phyloP scores from a whole-genome alignment of 208 protist species.

The Willaertia magna region DNA sequence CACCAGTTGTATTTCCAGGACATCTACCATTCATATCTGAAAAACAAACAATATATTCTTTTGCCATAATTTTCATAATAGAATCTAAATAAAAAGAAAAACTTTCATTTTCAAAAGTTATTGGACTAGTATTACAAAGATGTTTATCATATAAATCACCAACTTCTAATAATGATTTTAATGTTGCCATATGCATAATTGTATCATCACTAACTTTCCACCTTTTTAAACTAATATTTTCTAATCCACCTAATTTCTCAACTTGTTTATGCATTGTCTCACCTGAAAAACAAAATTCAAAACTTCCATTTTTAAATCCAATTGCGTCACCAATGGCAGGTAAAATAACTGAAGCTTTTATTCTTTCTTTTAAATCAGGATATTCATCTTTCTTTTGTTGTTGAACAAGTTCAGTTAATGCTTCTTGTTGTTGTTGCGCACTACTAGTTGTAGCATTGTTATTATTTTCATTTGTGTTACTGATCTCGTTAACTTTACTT shows the following conservation, averaged over 20 bases:
- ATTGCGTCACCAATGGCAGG: too few species aligned
- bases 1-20: not conserved
- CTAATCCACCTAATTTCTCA: not conserved
- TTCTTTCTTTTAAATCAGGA: too few species aligned
- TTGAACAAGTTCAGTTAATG: too few species aligned
- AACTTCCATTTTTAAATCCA: not conserved
- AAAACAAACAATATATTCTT: not conserved
- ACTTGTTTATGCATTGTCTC: not conserved
- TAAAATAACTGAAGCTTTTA: too few species aligned
- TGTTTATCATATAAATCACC: too few species aligned
- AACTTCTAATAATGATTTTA: not conserved
- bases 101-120: too few species aligned
- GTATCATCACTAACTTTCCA: not conserved
- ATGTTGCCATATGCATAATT: not conserved
- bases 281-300: not conserved
- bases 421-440: too few species aligned
- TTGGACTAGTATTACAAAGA: too few species aligned
- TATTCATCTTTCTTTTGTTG: too few species aligned
- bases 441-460: too few species aligned
- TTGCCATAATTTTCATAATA: not conserved
- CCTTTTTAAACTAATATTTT: not conserved
- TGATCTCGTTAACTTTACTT: too few species aligned
- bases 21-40: not conserved
- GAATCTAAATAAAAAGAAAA: not conserved
- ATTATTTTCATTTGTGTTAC: too few species aligned